Evolutionary conservation across 2,329 filamentous ascomycete genomes (phyloP).

Genomic region (Scytalidium sp.): DNA sequence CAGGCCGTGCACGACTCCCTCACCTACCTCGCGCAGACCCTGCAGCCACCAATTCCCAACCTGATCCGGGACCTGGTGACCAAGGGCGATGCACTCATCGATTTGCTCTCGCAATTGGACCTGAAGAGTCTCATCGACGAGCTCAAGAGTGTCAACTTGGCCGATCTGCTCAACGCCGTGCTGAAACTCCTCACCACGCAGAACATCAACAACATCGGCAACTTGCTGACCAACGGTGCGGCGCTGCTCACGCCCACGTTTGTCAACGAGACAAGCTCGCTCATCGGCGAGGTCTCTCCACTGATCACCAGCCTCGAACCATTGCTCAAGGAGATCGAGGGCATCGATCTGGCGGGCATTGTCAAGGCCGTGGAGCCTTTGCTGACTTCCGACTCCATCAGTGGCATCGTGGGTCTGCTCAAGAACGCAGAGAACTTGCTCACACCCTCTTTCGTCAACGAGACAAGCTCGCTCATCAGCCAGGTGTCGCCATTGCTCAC

Average conservation of each 20-base stretch:
- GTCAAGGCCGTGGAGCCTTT: slow-evolving; percentile 25
- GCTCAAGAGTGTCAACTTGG: slow-evolving; percentile 29
- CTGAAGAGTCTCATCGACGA: slow-evolving; percentile 25
- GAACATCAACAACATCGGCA: slow-evolving; percentile 27
- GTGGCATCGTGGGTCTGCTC: not conserved
- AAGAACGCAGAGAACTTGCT: slow-evolving; percentile 14
- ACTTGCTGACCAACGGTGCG: slow-evolving; percentile 34
- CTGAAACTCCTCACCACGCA: slow-evolving; percentile 27
- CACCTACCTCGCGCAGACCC: slow-evolving; percentile 34
- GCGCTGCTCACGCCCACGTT: slow-evolving; percentile 28
- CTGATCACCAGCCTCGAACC: not conserved
- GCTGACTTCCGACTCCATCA: not conserved
- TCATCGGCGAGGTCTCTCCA: not conserved
- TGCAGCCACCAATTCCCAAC: slow-evolving; percentile 34
- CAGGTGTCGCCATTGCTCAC: not conserved
- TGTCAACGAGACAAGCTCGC: slow-evolving; percentile 1
- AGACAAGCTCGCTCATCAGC: not conserved
- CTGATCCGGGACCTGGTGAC: slow-evolving; percentile 23
- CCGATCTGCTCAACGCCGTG: slow-evolving; percentile 29
- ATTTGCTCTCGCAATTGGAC: slow-evolving; percentile 24
- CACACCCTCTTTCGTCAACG: slow-evolving; percentile 2
- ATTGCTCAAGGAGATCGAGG: slow-evolving; percentile 12
- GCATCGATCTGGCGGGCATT: slow-evolving; percentile 33
- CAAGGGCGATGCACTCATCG: slow-evolving; percentile 26
- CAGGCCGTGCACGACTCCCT: slow-evolving; percentile 38